Evolutionary conservation across 2,329 filamentous ascomycete species (phyloP).

Genomic region (Fusarium piperis): DNA sequence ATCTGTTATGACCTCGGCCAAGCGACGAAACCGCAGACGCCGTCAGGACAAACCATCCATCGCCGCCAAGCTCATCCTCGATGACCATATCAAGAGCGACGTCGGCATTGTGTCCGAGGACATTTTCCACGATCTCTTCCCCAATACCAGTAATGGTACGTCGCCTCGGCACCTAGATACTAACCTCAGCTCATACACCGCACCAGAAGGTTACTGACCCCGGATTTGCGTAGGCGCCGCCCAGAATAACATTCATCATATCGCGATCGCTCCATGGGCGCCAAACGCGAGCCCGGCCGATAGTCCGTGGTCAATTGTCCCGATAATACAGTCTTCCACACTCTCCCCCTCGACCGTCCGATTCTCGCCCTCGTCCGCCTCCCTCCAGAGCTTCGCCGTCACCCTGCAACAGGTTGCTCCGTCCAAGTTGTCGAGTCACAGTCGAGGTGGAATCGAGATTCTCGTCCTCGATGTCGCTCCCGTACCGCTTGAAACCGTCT

Average conservation of each 20-base stretch:
- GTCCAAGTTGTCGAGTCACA: slow-evolving; percentile 76
- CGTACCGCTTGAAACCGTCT: slow-evolving; percentile 83
- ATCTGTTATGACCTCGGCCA: slow-evolving; percentile 38
- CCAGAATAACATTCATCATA: slow-evolving; percentile 61
- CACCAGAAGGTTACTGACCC: slow-evolving; percentile 1
- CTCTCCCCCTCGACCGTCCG: slow-evolving; percentile 82
- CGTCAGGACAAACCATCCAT: slow-evolving; percentile 78
- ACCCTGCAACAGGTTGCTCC: slow-evolving; percentile 77
- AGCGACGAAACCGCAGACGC: slow-evolving; percentile 61
- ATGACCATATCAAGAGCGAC: slow-evolving; percentile 86
- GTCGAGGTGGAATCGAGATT: slow-evolving; percentile 84
- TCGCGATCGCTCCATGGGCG: slow-evolving; percentile 79
- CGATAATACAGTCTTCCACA: slow-evolving; percentile 71
- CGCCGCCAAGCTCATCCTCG: slow-evolving; percentile 82
- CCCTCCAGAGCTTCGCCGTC: slow-evolving; percentile 82
- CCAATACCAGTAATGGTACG: slow-evolving; percentile 65
- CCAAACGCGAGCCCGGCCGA: slow-evolving; percentile 68
- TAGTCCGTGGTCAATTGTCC: slow-evolving; percentile 85
- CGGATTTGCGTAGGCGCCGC: slow-evolving; percentile 32
- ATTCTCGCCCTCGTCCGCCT: slow-evolving; percentile 76
- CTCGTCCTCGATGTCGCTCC: slow-evolving; percentile 83
- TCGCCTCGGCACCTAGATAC: slow-evolving; percentile 22
- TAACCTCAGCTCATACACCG: neutral
- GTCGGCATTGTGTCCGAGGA: slow-evolving; percentile 88
- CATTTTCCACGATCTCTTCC: slow-evolving; percentile 83